Base-by-base conservation (phyloP, 495 filamentous ascomycete genomes). In the Aspergillus bertholletiae region DNA sequence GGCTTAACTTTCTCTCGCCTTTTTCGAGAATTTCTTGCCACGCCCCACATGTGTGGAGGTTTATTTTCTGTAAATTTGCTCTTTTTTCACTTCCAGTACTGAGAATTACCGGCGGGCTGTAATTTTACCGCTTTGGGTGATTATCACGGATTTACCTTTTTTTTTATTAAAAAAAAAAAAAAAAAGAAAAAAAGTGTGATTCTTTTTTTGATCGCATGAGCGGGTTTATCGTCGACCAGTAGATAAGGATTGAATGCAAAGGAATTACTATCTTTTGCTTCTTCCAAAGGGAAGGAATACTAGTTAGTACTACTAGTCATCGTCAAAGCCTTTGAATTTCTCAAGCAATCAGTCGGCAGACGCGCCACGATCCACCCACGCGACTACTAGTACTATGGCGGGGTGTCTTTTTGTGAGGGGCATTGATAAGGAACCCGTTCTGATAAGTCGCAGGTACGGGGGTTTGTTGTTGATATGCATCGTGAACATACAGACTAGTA, bases 21-120 rank as follows among this genome's bases (percentile, higher is more conserved):
- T 37, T 67, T 66, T 66, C 67, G 60, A 67, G 67, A 66, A 66
- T 56, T 49, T 66, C 64, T 55, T 54, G 49, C 53, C 53, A 56
- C 53, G 40, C 11, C 23, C 45, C 43, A 44, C 45, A 37, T 39
- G 1, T 27, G 27, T n/a, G 21, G 8, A 32, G 13, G 13, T 11
- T 32, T 32, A 12, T 12, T 37, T 52, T 24, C 26, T 35, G 24
- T 12, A 2, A 22, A 3, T 17, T 26, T 37, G 37, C 44, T 37
- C 28, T 47, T 49, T 28, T 37, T 45, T 30, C 23, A n/a, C 45
- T 30, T 49, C 28, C 13, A 17, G 52, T 46, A 43, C 17, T 35
- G 41, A 46, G 46, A 30, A 56, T 40, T 45, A 40, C 48, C 27
- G 46, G 37, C 7, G n/a, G 46, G 53, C 30, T 8, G 49, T 28